phyloP scores from a whole-genome alignment of 1,284 basidiomycete genomes.

The Heterobasidion annosum region DNA sequence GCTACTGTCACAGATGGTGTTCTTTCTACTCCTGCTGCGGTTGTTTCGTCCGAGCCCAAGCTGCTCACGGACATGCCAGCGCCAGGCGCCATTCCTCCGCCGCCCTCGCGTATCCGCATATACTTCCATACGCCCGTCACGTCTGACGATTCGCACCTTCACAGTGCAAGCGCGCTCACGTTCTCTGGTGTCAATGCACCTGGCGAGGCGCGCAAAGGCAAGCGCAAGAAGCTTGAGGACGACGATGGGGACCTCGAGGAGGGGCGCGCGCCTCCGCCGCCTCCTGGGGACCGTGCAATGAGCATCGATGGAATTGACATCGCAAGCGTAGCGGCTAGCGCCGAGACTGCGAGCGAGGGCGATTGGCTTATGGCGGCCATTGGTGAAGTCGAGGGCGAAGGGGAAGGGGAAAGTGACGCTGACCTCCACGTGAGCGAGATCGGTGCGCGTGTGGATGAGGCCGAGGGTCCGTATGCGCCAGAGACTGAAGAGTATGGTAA shows the following conservation, averaged over 20 bases:
- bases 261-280: conserved; percentile 52
- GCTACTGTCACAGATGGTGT: conserved; percentile 7
- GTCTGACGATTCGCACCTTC: conserved; percentile 66
- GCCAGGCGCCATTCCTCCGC: conserved; percentile 26
- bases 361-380: conserved; percentile 84
- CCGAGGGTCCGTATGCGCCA: conserved; percentile 15
- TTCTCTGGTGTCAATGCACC: conserved; percentile 35
- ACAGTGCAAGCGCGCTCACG: conserved; percentile 29
- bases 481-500: conserved; percentile 32
- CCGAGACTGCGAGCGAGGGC: conserved; percentile 62
- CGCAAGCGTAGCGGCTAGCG: conserved; percentile 44
- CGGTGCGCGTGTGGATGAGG: conserved; percentile 12
- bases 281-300: conserved; percentile 30
- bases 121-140: conserved; percentile 83
- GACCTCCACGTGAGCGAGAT: conserved; percentile 38
- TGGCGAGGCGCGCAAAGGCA: conserved; percentile 61
- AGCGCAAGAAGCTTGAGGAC: conserved; percentile 76
- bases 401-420: conserved; percentile 21
- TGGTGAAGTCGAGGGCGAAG: conserved; percentile 48
- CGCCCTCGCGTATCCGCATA: conserved; percentile 72
- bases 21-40: not conserved
- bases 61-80: conserved; percentile 9
- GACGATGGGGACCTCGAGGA: conserved; percentile 72
- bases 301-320: conserved; percentile 25
- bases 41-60: conserved; percentile 2